phyloP scores from a whole-genome alignment of 352 stramenopile species.

The Globisporangium nagaii region DNA sequence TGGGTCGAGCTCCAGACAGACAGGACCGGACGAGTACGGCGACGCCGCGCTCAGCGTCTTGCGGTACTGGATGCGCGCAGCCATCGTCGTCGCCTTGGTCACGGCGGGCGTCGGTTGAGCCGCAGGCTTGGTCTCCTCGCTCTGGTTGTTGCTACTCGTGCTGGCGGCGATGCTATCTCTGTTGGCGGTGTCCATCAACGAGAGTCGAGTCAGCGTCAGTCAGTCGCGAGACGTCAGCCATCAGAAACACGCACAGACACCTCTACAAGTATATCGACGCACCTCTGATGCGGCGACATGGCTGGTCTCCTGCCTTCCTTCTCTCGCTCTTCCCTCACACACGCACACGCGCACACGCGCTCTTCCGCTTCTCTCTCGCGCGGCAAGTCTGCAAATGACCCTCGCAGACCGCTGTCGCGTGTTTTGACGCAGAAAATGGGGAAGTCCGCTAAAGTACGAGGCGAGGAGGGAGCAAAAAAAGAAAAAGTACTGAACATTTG shows the following conservation, averaged over 20 bases:
- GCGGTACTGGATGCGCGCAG: neutral
- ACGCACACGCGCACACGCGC: neutral
- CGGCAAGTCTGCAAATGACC: conserved; percentile 23
- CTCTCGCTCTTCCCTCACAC: neutral
- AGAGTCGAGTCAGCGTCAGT: neutral
- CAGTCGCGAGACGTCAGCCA: neutral
- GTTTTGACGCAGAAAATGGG: neutral
- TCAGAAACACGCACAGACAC: neutral
- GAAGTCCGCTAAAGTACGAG: neutral
- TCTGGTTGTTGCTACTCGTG: conserved; percentile 10
- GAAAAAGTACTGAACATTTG: neutral
- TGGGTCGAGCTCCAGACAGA: conserved; percentile 2
- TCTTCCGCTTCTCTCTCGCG: conserved; percentile 6
- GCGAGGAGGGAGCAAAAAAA: no score
- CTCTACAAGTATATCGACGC: conserved; percentile 10
- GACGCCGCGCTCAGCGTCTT: conserved; percentile 4
- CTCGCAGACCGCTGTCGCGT: neutral
- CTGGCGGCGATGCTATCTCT: neutral
- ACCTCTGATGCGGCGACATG: conserved; percentile 48
- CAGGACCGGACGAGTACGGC: neutral
- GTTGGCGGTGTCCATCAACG: neutral
- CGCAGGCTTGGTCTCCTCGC: neutral
- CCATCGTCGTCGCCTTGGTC: neutral
- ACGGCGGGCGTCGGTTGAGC: no score
- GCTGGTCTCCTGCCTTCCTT: neutral